These are phyloP conservation scores for Fusarium sororula DNA, from an alignment of 2,329 filamentous ascomycete species.

Conservation along the genomic window DNA sequence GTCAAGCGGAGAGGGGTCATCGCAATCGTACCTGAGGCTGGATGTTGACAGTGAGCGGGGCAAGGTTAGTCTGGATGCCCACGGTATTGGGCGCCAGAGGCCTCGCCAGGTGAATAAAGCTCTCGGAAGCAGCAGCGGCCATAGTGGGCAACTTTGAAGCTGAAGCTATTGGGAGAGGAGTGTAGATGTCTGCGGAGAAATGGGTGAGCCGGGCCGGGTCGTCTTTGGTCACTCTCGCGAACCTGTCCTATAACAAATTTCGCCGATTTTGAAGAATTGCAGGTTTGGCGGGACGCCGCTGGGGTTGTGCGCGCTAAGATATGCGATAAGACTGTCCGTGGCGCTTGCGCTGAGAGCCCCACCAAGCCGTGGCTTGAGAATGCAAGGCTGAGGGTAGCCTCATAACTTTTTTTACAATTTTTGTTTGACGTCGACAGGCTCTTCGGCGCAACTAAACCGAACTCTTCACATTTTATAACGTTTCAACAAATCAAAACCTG, in stretches of 20 bases:
- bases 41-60: conserved; percentile 92
- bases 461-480: not conserved
- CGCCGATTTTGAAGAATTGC: conserved; percentile 55
- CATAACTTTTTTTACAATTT: conserved; percentile 44
- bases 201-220: conserved; percentile 32
- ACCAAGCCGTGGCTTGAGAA: conserved; percentile 47
- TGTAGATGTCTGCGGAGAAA: conserved; percentile 31
- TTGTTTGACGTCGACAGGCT: not conserved
- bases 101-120: conserved; percentile 93
- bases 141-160: conserved; percentile 66
- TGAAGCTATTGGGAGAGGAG: conserved; percentile 16
- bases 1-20: conserved; percentile 22
- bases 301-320: conserved; percentile 65
- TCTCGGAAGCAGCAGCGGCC: conserved; percentile 79
- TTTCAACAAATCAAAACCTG: not conserved
- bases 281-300: conserved; percentile 52
- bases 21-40: conserved; percentile 82
- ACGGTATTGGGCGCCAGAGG: conserved; percentile 85
- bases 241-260: conserved; percentile 48
- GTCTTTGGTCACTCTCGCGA: conserved; percentile 42
- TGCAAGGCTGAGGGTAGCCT: conserved; percentile 50
- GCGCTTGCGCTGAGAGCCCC: conserved; percentile 43
- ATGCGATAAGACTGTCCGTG: conserved; percentile 50
- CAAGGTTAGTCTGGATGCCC: conserved; percentile 84
- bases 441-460: not conserved